phyloP scores from a whole-genome alignment of 805 yeast species.

The Candida vaughaniae region DNA sequence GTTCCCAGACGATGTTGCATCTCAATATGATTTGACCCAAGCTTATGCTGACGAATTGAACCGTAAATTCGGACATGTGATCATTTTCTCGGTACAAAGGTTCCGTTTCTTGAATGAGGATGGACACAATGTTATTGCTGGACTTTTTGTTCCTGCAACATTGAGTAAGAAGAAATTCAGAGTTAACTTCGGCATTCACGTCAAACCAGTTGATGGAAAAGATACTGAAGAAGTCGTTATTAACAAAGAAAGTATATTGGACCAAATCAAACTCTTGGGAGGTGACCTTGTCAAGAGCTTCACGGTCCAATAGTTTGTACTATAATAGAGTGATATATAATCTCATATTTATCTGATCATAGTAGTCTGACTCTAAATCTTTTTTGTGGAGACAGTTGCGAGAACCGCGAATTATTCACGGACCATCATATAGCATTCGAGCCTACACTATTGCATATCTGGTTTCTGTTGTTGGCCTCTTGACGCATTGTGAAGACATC shows the following conservation, averaged over 20 bases:
- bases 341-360: too few species aligned
- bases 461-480: too few species aligned
- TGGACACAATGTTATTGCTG: slow-evolving; percentile 67
- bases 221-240: slow-evolving; percentile 54
- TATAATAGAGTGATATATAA: neutral
- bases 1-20: slow-evolving; percentile 45
- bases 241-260: slow-evolving; percentile 69
- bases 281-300: slow-evolving; percentile 51
- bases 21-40: slow-evolving; percentile 59
- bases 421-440: too few species aligned
- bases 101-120: slow-evolving; percentile 53
- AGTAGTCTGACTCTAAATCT: too few species aligned
- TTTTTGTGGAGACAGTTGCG: too few species aligned
- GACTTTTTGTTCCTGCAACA: slow-evolving; percentile 72
- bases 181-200: slow-evolving; percentile 74
- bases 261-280: slow-evolving; percentile 68
- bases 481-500: too few species aligned
- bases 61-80: slow-evolving; percentile 60
- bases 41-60: slow-evolving; percentile 61
- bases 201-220: slow-evolving; percentile 55
- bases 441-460: too few species aligned
- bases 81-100: slow-evolving; percentile 66
- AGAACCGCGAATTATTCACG: too few species aligned
- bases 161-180: slow-evolving; percentile 65
- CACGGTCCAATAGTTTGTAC: slow-evolving; percentile 1